Evolutionary conservation across 352 stramenopile genomes (phyloP), one percentile per base, ranked within the genome.

Genomic region (Pythium brassicae): DNA sequence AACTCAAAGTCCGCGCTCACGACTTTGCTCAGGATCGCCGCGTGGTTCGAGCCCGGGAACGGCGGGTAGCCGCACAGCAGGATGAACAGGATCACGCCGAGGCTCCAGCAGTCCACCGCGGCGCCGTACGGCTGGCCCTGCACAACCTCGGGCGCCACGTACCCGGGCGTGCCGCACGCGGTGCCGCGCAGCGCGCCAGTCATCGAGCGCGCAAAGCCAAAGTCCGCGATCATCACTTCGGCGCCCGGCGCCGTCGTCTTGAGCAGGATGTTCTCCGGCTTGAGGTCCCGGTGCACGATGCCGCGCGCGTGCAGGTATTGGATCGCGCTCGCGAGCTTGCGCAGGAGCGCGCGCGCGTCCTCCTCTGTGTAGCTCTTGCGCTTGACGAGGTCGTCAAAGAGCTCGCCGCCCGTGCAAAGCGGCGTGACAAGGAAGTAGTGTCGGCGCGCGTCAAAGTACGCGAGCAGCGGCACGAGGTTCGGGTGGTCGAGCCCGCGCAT

Each of bases 301-400:
- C 94, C 91, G 35, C 83, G 79, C 8, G 86, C 81, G 63, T 99
- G 96, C 27, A 98, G 85, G 58, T 98, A 97, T 22, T 79, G 66
- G 35, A 99, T 87, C 4, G 92, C 93, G 57, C 94, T 69, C 9
- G 97, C 80, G 14, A 99, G 71, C 43, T 89, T 96, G 9, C 76
- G 74, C 50, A 97, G 89, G 10, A 99, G 73, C 42, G 90, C 76
- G 20, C 95, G 73, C 7, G 96, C 96, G 67, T 99, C 92, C 47
- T 95, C 89, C 66, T 99, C 97, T 7, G 83, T 98, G 74, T 99
- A 99, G 48, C 82, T 91, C 50, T 96, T 95, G 26, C 94, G 87
- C 57, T 97, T 86, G 0, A 97, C 87, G 9, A 99, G 83, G 35
- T 93, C 77, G 55, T 99, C 94, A 75, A 99, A 99, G 1, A 99